These are phyloP conservation scores for Funneliformis mosseae DNA, from an alignment of 192 early-diverging fungal species.

Conservation along the genomic window DNA sequence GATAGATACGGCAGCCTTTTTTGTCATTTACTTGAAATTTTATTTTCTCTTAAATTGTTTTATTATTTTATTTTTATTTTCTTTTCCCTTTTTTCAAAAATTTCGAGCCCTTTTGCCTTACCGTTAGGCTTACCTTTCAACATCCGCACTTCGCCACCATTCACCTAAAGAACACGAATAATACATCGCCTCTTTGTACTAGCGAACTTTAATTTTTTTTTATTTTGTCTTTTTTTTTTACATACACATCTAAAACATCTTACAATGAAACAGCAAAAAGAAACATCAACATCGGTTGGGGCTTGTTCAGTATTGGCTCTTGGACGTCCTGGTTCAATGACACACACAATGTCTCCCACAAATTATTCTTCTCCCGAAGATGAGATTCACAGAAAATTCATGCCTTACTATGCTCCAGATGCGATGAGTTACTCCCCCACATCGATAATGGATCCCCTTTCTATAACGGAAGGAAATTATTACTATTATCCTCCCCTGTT, in stretches of 20 bases:
- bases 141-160: slow-evolving; percentile 11
- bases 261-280: slow-evolving; percentile 26
- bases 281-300: slow-evolving; percentile 3
- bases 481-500: slow-evolving; percentile 22
- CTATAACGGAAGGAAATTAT: slow-evolving; percentile 8
- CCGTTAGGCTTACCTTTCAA: slow-evolving; percentile 10
- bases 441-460: slow-evolving; percentile 21
- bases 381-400: slow-evolving; percentile 1
- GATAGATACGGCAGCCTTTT: too few species aligned
- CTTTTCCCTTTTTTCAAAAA: neutral
- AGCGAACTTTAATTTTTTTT: neutral
- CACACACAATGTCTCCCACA: slow-evolving; percentile 9
- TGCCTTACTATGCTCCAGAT: slow-evolving; percentile 16
- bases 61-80: too few species aligned
- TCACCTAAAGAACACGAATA: neutral
- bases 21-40: too few species aligned
- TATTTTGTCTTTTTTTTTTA: neutral
- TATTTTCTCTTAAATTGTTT: too few species aligned
- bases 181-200: slow-evolving; percentile 16
- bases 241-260: neutral
- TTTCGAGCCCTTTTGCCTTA: neutral
- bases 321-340: slow-evolving; percentile 7
- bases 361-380: slow-evolving; percentile 10
- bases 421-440: neutral
- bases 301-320: slow-evolving; percentile 21